Percentiles rank a stretch among this genome's conserved stretches.
Evolutionary conservation across 164 flowering plant species (phyloP).

Genomic region (Taxillus chinensis): DNA sequence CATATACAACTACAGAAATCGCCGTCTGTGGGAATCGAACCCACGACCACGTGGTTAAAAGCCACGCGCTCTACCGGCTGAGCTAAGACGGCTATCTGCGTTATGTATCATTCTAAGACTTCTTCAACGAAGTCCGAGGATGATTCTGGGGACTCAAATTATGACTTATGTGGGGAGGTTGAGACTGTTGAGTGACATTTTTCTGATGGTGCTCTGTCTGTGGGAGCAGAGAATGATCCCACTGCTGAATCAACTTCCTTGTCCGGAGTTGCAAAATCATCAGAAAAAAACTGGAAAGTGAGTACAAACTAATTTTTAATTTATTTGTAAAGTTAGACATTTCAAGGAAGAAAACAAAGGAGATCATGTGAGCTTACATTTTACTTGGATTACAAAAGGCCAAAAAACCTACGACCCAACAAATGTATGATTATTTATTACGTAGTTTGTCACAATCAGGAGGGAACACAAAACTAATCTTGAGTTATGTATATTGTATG

Average conservation of each 20-base stretch:
- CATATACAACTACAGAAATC: no score
- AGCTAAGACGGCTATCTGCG: constrained; percentile 5
- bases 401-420: no score
- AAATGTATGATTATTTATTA: no score
- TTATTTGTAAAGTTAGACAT: no score
- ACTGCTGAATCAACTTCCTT: constrained; percentile 22
- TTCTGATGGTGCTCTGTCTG: constrained; percentile 53
- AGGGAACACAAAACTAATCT: no score
- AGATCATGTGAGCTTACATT: no score
- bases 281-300: constrained; percentile 31
- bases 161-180: constrained; percentile 48
- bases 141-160: constrained; percentile 39
- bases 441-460: no score
- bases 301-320: constrained; percentile 13
- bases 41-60: constrained; percentile 6
- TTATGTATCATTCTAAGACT: no score
- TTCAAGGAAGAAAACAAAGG: no score
- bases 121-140: no score
- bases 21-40: constrained; percentile 7
- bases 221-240: constrained; percentile 62
- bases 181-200: constrained; percentile 48
- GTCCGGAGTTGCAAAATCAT: constrained; percentile 20
- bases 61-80: constrained; percentile 6
- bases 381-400: no score
- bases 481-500: no score